phyloP scores from a whole-genome alignment of 2,329 filamentous ascomycete species.

The Penicillium digitatum region DNA sequence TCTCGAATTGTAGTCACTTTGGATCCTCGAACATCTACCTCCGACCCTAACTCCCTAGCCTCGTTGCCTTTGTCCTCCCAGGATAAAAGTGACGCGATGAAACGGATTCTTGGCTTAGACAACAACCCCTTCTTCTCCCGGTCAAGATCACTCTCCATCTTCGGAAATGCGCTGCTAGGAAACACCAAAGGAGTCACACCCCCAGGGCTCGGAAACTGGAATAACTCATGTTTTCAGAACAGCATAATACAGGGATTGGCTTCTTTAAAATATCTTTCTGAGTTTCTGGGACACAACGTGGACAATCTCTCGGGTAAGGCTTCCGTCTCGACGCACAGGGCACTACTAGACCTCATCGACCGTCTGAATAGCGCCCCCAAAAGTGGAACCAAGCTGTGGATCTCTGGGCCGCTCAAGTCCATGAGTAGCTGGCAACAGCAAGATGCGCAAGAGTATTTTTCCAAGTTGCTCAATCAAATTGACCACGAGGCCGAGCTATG shows the following conservation, averaged over 20 bases:
- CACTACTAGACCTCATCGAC: constrained; percentile 63
- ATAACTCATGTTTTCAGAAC: constrained; percentile 98
- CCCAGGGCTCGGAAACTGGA: constrained; percentile 77
- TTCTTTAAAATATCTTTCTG: constrained; percentile 65
- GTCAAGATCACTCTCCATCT: constrained; percentile 52
- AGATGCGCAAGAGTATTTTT: constrained; percentile 96
- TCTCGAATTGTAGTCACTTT: constrained; percentile 43
- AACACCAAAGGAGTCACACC: constrained; percentile 34
- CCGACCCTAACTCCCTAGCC: constrained; percentile 43
- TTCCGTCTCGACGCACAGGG: constrained; percentile 47
- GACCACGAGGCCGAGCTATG: constrained; percentile 68
- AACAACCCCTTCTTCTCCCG: constrained; percentile 56
- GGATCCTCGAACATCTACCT: constrained; percentile 49
- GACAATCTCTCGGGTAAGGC: constrained; percentile 36
- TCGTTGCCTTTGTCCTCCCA: constrained; percentile 29
- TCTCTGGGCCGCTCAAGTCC: constrained; percentile 73
- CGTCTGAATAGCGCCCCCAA: constrained; percentile 66
- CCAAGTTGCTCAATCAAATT: constrained; percentile 78
- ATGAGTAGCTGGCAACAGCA: constrained; percentile 97
- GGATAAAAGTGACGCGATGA: constrained; percentile 63
- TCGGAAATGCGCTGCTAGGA: constrained; percentile 47
- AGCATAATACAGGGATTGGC: constrained; percentile 84
- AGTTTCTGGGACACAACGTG: constrained; percentile 56
- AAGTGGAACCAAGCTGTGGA: constrained; percentile 75
- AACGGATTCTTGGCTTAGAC: constrained; percentile 60